phyloP scores from a whole-genome alignment of 495 filamentous ascomycete species.

The Aspergillus nanangensis region DNA sequence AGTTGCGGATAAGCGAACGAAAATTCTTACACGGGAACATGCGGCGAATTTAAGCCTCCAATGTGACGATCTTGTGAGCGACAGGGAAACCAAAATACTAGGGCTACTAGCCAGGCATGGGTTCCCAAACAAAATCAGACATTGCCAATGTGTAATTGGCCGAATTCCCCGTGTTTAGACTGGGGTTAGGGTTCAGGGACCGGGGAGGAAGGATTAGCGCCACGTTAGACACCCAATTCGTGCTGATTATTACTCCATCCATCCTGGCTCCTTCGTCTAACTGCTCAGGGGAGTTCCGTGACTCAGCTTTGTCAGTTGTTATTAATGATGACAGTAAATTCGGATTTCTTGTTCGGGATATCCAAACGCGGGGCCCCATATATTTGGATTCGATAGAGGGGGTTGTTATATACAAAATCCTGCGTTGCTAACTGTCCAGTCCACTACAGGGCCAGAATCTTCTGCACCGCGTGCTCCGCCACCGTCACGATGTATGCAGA shows the following conservation, averaged over 20 bases:
- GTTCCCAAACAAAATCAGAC: not conserved
- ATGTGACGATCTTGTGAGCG: too few relatives aligned
- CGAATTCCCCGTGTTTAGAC: not conserved
- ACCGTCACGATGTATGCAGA: slow-evolving; percentile 8
- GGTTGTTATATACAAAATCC: too few relatives aligned
- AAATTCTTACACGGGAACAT: too few relatives aligned
- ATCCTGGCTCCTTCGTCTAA: not conserved
- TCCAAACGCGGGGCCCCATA: too few relatives aligned
- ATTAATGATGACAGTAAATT: not conserved
- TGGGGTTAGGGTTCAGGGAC: not conserved
- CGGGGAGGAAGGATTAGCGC: not conserved
- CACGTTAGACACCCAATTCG: too few relatives aligned
- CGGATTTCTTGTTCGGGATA: too few relatives aligned
- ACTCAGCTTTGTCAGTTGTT: not conserved
- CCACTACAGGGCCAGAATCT: slow-evolving; percentile 1
- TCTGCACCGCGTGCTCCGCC: slow-evolving; percentile 3
- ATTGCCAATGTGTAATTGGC: not conserved
- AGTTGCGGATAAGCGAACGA: too few relatives aligned
- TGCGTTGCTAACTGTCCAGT: too few relatives aligned
- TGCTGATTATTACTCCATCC: not conserved
- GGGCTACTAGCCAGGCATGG: not conserved
- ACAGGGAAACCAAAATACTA: too few relatives aligned
- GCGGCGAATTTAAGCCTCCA: too few relatives aligned
- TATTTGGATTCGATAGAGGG: too few relatives aligned
- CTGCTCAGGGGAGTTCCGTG: not conserved